Base-by-base conservation (phyloP, 495 filamentous ascomycete species). In the Xylaria intraflava region DNA sequence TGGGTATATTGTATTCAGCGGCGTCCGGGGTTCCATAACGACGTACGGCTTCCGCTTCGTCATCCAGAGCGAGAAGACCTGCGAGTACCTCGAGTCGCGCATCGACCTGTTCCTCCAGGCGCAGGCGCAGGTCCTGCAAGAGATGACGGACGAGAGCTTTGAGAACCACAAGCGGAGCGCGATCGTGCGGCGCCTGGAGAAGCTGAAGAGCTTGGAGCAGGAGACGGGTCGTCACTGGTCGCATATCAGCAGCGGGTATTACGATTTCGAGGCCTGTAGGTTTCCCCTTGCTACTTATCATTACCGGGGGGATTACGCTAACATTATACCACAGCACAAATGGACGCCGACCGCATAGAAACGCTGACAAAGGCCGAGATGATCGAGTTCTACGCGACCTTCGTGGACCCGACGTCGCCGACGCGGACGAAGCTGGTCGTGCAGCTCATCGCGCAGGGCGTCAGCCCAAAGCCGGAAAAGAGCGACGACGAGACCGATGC, bases 1-100 rank as follows among this genome's bases (percentile, higher is more conserved):
- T 8, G 93, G 93, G 12, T 99, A 99, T 62, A 85, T 97, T 41
- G 93, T 99, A 1, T 95, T 87, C 73, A 92, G 86, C 44, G 89
- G 90, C 12, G 71, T 81, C 11, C 76, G 86, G 40, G 76, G 83
- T 50, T 81, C 78, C 31, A 67, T 81, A 41, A 91, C 85, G 0
- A 88, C 85, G 3, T 85, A 89, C 49, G 88, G 87, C 7, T 95
- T 90, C 65, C 80, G 91, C 10, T 84, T 99, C 53, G 83, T 97
- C 58, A 92, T 99, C 40, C 93, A 99, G 73, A 94, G 88, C 62
- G 93, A 99, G 73, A 84, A 84, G 58, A 83, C 85, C 2, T 83
- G 86, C 0, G 73, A 82, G 31, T 95, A 95, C 65, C 69, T 97
- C 23, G 93, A 97, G 62, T 80, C 80, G 2, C 79, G 94, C 20